phyloP scores from a whole-genome alignment of 768 basidiomycete species.

The Glaciozyma martinii region DNA sequence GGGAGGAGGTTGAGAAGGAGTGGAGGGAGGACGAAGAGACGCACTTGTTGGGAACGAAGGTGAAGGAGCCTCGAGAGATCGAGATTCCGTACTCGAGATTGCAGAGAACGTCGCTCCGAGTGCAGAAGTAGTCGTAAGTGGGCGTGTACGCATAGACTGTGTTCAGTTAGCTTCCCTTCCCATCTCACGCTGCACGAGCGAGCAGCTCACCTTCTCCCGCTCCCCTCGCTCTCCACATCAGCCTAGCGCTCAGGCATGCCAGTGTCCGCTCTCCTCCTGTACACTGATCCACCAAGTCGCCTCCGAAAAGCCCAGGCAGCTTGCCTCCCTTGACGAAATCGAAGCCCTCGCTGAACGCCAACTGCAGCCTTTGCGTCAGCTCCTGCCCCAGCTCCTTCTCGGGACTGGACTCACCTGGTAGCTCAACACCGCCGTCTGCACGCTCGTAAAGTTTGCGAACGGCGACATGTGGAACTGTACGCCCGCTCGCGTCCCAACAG shows the following conservation, averaged over 20 bases:
- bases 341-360: conserved; percentile 30
- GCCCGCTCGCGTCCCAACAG: too few relatives aligned
- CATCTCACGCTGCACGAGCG: too few relatives aligned
- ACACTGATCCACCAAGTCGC: conserved; percentile 5
- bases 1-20: too few relatives aligned
- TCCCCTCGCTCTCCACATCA: conserved; percentile 21
- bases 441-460: too few relatives aligned
- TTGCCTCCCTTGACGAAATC: conserved; percentile 34
- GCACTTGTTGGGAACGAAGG: conserved; percentile 22
- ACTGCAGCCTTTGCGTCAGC: conserved; percentile 1
- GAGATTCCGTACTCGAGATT: conserved; percentile 37
- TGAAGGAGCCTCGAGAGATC: conserved; percentile 37
- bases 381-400: neutral
- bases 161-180: too few relatives aligned
- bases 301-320: conserved; percentile 31
- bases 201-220: conserved; percentile 18
- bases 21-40: too few relatives aligned
- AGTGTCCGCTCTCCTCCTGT: conserved; percentile 13
- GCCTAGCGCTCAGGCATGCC: conserved; percentile 17
- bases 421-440: neutral
- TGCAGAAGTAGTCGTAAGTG: conserved; percentile 4
- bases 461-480: too few relatives aligned
- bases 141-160: conserved; percentile 40
- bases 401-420: neutral
- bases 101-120: neutral